phyloP scores from a whole-genome alignment of 257 asterid genomes.

The Solanum dulcamara region DNA sequence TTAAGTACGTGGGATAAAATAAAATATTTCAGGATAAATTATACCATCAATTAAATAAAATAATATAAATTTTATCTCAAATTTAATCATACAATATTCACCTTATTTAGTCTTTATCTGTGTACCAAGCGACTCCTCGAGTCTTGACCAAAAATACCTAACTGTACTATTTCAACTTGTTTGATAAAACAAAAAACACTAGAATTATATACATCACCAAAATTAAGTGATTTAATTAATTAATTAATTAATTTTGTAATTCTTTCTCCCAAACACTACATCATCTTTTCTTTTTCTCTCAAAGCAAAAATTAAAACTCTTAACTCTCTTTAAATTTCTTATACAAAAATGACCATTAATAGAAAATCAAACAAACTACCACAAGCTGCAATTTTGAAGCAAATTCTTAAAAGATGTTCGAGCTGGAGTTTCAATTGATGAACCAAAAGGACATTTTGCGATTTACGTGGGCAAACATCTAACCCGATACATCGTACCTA shows the following conservation, averaged over 20 bases:
- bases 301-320: neutral
- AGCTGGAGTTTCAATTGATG: too few relatives aligned
- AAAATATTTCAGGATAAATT: too few relatives aligned
- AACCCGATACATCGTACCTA: neutral
- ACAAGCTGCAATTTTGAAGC: neutral
- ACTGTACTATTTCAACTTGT: neutral
- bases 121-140: neutral
- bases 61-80: too few relatives aligned
- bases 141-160: neutral
- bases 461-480: neutral
- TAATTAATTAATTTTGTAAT: too few relatives aligned
- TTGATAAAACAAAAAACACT: neutral
- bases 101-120: too few relatives aligned
- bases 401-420: too few relatives aligned
- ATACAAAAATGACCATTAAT: constrained; percentile 5
- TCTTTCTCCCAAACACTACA: neutral
- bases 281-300: neutral
- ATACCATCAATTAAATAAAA: too few relatives aligned
- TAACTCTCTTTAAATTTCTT: neutral
- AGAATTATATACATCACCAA: neutral
- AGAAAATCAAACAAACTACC: neutral
- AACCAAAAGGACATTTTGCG: neutral
- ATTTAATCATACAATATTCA: too few relatives aligned
- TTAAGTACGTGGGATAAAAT: too few relatives aligned
- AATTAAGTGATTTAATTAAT: neutral